Evolutionary conservation across 164 flowering plant species (phyloP), one percentile per base, ranked within the genome.

Genomic region (Nymphaea colorata): DNA sequence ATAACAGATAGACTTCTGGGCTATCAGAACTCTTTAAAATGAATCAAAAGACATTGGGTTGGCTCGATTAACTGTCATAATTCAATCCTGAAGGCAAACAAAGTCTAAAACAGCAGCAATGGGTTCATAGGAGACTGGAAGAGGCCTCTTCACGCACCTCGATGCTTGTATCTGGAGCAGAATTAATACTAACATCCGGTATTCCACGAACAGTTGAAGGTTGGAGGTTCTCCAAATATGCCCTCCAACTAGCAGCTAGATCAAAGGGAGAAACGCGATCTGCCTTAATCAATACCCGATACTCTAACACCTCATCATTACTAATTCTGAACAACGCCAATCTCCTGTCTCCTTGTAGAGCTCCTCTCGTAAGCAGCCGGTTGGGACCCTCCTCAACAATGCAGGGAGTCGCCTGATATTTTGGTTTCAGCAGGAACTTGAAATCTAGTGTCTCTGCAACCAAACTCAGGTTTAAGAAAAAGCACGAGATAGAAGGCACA

Each of bases 181-280:
- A 78, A 87, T 85, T 85, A 11, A 94, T 88, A 64, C 86, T 90
- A 66, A 91, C 87, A 81, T 94, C 99, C 42, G 99, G 97, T 74
- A 91, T 87, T 15, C 96, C 96, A 61, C 99, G 91, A 51, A 90
- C 99, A 7, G 93, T 85, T 0, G 99, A 94, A 70, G 96, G 96
- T 82, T 83, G 83, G 42, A 91, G 77, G 75, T 94, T 87, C 74
- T 87, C 91, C 78, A 82, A 85, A 78, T 87, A 94, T 65, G 93
- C 91, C 75, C 99, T 82, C 99, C 99, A 94, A 83, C 99, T 91
- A 15, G 97, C 95, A 0, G 97, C 99, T 63, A 94, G 96, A 75
- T 91, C 97, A 76, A 94, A 94, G 3, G 99, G 99, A 5, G 99
- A 94, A 74, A 94, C 93, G 70, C 87, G 80, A 66, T 85, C 95